Percentiles rank a stretch among this genome's conserved stretches.
Evolutionary conservation across 1,284 basidiomycete species (phyloP).

Genomic region (Melampsora larici-populina): DNA sequence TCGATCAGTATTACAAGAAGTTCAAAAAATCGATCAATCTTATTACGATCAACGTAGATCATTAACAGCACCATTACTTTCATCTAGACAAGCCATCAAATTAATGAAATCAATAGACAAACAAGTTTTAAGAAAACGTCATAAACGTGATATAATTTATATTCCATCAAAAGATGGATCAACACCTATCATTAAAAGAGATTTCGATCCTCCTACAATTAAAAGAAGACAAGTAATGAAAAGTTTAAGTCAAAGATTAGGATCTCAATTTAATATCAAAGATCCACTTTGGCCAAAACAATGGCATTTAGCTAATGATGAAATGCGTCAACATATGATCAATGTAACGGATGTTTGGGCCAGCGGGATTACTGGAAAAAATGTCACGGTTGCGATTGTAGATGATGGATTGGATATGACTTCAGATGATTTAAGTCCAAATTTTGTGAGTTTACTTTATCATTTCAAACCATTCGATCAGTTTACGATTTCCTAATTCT

Average conservation of each 20-base stretch:
- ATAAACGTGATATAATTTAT: conserved; percentile 52
- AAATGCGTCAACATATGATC: conserved; percentile 73
- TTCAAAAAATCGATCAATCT: conserved; percentile 17
- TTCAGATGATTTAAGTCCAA: conserved; percentile 53
- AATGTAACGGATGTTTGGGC: conserved; percentile 82
- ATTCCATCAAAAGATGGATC: conserved; percentile 45
- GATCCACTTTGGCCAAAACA: conserved; percentile 84
- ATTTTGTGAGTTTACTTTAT: conserved; percentile 48
- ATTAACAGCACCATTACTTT: conserved; percentile 41
- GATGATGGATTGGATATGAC: conserved; percentile 91
- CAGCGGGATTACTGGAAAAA: conserved; percentile 77
- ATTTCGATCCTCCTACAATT: neutral
- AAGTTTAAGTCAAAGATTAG: conserved; percentile 24
- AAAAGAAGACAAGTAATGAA: neutral
- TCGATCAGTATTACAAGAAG: conserved; percentile 8
- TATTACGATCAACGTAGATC: conserved; percentile 1
- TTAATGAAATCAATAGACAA: conserved; percentile 51
- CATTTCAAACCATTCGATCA: neutral
- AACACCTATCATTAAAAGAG: neutral
- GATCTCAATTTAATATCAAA: conserved; percentile 62
- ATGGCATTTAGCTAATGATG: conserved; percentile 86
- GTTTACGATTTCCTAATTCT: neutral
- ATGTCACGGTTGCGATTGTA: conserved; percentile 81
- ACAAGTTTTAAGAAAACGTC: conserved; percentile 49
- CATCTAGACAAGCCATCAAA: conserved; percentile 44